A percentile compares a stretch with the other conserved stretches of the same genome.
These are phyloP conservation scores for Rhodomyrtus psidioides DNA, from an alignment of 441 rosid species.

Conservation along the genomic window DNA sequence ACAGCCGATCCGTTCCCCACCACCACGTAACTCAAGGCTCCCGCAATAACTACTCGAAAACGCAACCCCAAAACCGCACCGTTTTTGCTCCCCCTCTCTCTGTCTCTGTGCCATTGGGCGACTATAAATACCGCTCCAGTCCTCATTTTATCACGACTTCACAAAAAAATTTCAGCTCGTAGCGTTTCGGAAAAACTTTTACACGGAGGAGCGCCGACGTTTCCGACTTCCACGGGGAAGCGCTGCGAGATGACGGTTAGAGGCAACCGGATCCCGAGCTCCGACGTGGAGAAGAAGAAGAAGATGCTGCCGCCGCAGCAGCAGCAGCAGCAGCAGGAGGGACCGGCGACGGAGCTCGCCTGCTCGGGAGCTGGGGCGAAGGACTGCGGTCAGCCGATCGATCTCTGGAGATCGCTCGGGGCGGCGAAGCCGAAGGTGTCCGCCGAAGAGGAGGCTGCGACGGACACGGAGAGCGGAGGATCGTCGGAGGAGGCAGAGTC, in stretches of 20 bases:
- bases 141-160: background rate
- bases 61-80: background rate
- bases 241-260: background rate
- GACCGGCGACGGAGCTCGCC: background rate
- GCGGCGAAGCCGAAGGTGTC: background rate
- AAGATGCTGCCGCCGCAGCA: background rate
- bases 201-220: background rate
- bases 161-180: background rate
- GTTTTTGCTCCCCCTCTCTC: background rate
- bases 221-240: background rate
- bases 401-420: background rate
- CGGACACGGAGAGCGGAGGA: constrained; percentile 2
- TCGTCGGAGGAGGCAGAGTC: constrained; percentile 1
- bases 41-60: background rate
- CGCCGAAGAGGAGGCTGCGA: background rate
- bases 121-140: background rate
- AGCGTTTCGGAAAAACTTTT: no score
- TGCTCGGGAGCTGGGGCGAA: background rate
- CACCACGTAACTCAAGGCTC: background rate
- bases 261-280: background rate
- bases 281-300: background rate
- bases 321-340: background rate
- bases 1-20: background rate
- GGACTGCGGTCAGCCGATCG: background rate
- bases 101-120: background rate